Evolutionary conservation across 1,284 basidiomycete genomes (phyloP).

Genomic region (Stygiomarasmius scandens): DNA sequence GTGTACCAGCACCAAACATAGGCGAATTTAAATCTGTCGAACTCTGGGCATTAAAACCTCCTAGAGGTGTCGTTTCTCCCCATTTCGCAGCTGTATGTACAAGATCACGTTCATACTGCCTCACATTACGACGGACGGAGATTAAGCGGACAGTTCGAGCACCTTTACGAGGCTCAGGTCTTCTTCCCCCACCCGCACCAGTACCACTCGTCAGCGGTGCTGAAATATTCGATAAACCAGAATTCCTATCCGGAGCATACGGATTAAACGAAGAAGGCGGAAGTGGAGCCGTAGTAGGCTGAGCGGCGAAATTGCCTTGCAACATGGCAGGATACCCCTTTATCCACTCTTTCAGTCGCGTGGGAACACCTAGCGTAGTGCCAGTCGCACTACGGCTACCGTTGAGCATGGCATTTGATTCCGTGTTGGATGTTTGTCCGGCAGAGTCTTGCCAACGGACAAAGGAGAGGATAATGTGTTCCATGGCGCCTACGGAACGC

Average conservation of each 20-base stretch:
- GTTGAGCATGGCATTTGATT: slow-evolving; percentile 22
- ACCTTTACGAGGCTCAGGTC: slow-evolving; percentile 62
- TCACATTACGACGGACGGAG: slow-evolving; percentile 74
- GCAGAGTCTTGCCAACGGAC: slow-evolving; percentile 72
- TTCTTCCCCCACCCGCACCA: background rate
- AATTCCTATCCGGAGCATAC: background rate
- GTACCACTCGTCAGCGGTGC: background rate
- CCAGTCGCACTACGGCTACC: slow-evolving; percentile 43
- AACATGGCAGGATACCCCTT: slow-evolving; percentile 79
- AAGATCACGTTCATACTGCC: slow-evolving; percentile 82
- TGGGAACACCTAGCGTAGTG: slow-evolving; percentile 68
- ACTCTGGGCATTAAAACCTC: slow-evolving; percentile 5
- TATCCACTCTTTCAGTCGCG: slow-evolving; percentile 84
- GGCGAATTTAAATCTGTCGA: background rate
- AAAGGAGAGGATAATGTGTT: slow-evolving; percentile 85
- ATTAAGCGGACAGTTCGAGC: slow-evolving; percentile 73
- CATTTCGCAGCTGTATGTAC: slow-evolving; percentile 74
- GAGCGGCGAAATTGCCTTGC: slow-evolving; percentile 31
- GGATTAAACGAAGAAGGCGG: background rate
- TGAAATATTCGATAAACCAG: background rate
- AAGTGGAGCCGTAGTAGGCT: slow-evolving; percentile 1
- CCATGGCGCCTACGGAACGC: slow-evolving; percentile 79
- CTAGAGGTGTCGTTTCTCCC: slow-evolving; percentile 42
- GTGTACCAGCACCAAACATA: slow-evolving; percentile 16
- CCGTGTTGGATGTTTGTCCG: background rate